phyloP scores from a whole-genome alignment of 805 yeast genomes.

The Henningerozyma blattae region DNA sequence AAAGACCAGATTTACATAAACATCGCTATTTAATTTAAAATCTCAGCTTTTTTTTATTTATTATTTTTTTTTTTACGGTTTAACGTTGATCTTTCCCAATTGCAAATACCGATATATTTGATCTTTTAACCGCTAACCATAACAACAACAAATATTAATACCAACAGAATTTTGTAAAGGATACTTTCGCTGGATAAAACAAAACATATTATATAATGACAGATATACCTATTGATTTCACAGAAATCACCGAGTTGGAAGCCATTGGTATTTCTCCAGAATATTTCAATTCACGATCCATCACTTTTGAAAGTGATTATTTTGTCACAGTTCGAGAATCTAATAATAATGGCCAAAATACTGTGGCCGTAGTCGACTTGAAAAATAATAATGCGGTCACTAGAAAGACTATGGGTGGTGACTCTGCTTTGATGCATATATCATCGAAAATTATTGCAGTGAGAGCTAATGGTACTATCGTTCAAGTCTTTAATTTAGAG shows the following conservation, averaged over 20 bases:
- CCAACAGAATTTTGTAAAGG: too few species aligned
- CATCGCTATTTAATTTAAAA: too few species aligned
- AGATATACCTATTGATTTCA: conserved; percentile 93
- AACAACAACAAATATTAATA: too few species aligned
- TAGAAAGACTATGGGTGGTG: conserved; percentile 93
- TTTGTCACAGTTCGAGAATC: conserved; percentile 75
- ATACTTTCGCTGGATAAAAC: too few species aligned
- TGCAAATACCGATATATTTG: too few species aligned
- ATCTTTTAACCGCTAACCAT: too few species aligned
- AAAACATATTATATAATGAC: conserved; percentile 9
- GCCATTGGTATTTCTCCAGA: conserved; percentile 74
- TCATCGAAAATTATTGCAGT: conserved; percentile 77
- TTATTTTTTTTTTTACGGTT: neutral
- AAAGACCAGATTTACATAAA: too few species aligned
- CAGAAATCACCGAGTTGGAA: conserved; percentile 85
- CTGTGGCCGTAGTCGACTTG: conserved; percentile 90
- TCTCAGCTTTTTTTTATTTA: neutral
- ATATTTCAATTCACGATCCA: conserved; percentile 81
- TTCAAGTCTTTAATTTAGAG: conserved; percentile 85
- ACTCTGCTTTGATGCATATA: conserved; percentile 95
- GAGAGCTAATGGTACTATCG: conserved; percentile 91
- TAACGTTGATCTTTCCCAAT: too few species aligned
- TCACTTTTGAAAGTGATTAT: conserved; percentile 87
- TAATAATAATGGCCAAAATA: conserved; percentile 43
- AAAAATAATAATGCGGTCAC: conserved; percentile 66